Conservation (phyloP, 2,329 filamentous ascomycete species). For the Pestalotiopsis sp. region DNA sequence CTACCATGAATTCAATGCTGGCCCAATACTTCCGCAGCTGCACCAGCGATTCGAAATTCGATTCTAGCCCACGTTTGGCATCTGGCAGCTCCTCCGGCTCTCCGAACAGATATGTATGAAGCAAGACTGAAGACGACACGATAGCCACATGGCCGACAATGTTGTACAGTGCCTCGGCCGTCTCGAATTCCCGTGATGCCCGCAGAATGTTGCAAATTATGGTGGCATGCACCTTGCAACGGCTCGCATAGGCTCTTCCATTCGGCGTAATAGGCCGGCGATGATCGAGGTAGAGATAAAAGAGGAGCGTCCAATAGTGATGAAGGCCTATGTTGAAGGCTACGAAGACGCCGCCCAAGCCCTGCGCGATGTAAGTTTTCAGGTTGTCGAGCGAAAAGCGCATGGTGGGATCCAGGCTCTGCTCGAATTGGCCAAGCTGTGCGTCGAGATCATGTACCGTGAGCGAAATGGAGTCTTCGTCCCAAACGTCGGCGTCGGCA, state of each 20-base stretch:
- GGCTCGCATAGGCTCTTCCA: slow-evolving; percentile 30
- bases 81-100: slow-evolving; percentile 30
- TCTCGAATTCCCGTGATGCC: slow-evolving; percentile 25
- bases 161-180: slow-evolving; percentile 33
- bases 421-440: slow-evolving; percentile 7
- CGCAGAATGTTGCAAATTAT: slow-evolving; percentile 32
- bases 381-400: slow-evolving; percentile 29
- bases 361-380: slow-evolving; percentile 22
- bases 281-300: slow-evolving; percentile 36
- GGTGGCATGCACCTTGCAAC: slow-evolving; percentile 33
- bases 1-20: slow-evolving; percentile 36
- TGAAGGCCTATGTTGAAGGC: slow-evolving; percentile 38
- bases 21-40: slow-evolving; percentile 35
- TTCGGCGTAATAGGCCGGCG: slow-evolving; percentile 29
- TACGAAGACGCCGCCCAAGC: slow-evolving; percentile 33
- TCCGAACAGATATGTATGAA: slow-evolving; percentile 37
- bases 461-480: slow-evolving; percentile 27
- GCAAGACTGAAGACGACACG: slow-evolving; percentile 36
- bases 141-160: slow-evolving; percentile 38
- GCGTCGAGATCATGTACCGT: slow-evolving; percentile 20
- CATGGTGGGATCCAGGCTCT: slow-evolving; percentile 23
- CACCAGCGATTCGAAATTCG: slow-evolving; percentile 34
- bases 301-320: slow-evolving; percentile 36
- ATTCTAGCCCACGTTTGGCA: slow-evolving; percentile 28
- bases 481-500: slow-evolving; percentile 29